phyloP scores from a whole-genome alignment of 305 asterid genomes.

The Petunia hybrid region DNA sequence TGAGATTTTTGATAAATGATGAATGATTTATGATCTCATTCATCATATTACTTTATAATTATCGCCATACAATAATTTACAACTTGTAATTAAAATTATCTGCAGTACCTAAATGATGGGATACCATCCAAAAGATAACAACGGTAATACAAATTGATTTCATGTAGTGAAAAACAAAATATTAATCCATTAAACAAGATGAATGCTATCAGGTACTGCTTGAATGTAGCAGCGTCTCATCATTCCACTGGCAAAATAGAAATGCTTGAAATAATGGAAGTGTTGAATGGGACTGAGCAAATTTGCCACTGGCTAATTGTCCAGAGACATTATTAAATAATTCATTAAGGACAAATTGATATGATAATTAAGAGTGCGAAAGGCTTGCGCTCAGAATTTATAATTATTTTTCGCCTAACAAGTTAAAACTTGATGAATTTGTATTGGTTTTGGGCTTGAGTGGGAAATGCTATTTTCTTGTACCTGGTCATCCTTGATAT shows the following conservation, averaged over 20 bases:
- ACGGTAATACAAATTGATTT: no score
- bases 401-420: not conserved
- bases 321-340: not conserved
- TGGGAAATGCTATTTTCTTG: not conserved
- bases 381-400: not conserved
- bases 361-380: not conserved
- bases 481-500: no score
- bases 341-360: not conserved
- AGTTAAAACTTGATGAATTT: not conserved
- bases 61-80: no score
- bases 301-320: not conserved
- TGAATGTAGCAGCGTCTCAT: not conserved
- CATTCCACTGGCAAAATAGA: conserved; percentile 10
- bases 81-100: no score
- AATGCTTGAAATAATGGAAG: conserved; percentile 18
- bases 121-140: no score
- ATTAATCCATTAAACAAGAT: no score
- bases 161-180: no score
- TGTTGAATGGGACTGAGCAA: not conserved
- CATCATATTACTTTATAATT: no score
- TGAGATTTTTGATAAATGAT: no score
- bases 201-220: no score
- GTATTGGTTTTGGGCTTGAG: not conserved
- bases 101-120: no score
- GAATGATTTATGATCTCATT: no score